Conservation (phyloP, 2,329 filamentous ascomycete genomes). For the Cordyceps cicadae region DNA sequence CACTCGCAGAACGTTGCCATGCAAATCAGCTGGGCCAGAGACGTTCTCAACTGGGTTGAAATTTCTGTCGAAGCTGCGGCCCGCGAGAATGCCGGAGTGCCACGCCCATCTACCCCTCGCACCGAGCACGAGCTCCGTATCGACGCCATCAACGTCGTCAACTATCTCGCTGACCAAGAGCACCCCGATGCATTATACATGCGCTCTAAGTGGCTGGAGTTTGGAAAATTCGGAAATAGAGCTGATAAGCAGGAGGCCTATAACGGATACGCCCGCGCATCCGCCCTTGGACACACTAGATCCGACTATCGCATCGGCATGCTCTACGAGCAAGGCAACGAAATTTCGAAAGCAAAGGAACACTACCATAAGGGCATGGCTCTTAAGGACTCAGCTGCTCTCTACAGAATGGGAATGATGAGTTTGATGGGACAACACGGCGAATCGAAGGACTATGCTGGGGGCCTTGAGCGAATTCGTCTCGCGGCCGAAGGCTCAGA, state of each 20-base stretch:
- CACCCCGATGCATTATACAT: constrained; percentile 94
- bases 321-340: constrained; percentile 93
- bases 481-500: constrained; percentile 79
- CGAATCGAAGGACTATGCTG: constrained; percentile 70
- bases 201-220: constrained; percentile 93
- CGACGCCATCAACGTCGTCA: constrained; percentile 87
- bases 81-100: constrained; percentile 45
- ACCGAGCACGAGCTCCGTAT: constrained; percentile 80
- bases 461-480: constrained; percentile 74
- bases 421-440: constrained; percentile 88
- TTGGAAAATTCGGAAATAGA: constrained; percentile 87
- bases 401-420: constrained; percentile 91
- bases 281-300: constrained; percentile 74
- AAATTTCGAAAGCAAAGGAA: constrained; percentile 79
- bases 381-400: constrained; percentile 78
- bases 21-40: constrained; percentile 94
- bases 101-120: constrained; percentile 69
- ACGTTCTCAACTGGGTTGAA: constrained; percentile 83
- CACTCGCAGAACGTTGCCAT: constrained; percentile 92
- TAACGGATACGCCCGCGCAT: constrained; percentile 74
- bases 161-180: constrained; percentile 79
- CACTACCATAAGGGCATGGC: constrained; percentile 81
- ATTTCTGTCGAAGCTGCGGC: constrained; percentile 69
- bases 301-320: constrained; percentile 97
- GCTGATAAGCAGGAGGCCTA: constrained; percentile 95